These are phyloP conservation scores for Yamadazyma kanchanaburiensis DNA, from an alignment of 1,139 yeast genomes.

Conservation along the genomic window DNA sequence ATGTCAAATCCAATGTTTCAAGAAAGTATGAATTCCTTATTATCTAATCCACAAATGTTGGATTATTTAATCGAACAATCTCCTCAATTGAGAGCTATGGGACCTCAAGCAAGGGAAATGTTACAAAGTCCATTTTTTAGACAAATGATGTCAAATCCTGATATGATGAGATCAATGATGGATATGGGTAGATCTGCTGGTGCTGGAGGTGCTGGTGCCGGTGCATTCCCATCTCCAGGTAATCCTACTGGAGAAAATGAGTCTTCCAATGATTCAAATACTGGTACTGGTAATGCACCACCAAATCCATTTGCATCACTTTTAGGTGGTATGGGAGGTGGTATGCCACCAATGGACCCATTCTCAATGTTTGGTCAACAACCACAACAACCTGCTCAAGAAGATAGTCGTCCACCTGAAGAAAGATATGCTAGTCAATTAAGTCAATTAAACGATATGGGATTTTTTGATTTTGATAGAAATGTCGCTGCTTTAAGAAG, in stretches of 20 bases:
- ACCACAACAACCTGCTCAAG: conserved; percentile 39
- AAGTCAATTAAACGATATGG: conserved; percentile 94
- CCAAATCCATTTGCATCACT: conserved; percentile 53
- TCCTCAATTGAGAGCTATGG: conserved; percentile 83
- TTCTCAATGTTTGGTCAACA: conserved; percentile 41
- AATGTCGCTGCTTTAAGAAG: conserved; percentile 90
- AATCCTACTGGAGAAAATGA: conserved; percentile 34
- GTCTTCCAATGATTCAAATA: conserved; percentile 11
- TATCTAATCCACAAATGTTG: conserved; percentile 75
- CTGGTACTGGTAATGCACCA: conserved; percentile 12
- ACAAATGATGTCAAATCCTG: conserved; percentile 83
- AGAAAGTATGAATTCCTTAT: conserved; percentile 76
- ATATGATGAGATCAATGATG: conserved; percentile 79
- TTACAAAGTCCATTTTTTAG: conserved; percentile 81
- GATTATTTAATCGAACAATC: conserved; percentile 80
- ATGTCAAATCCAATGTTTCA: conserved; percentile 79
- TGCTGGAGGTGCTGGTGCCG: conserved; percentile 20
- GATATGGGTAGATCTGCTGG: conserved; percentile 57
- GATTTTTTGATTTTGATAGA: conserved; percentile 88
- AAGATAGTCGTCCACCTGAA: conserved; percentile 90
- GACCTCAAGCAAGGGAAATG: conserved; percentile 85
- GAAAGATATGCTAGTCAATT: conserved; percentile 88
- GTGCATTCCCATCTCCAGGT: conserved; percentile 58
- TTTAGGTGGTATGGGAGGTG: conserved; percentile 37
- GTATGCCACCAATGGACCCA: conserved; percentile 35